These are phyloP conservation scores for Rhodotorula sp. DNA, from an alignment of 1,284 basidiomycete genomes.

Conservation along the genomic window DNA sequence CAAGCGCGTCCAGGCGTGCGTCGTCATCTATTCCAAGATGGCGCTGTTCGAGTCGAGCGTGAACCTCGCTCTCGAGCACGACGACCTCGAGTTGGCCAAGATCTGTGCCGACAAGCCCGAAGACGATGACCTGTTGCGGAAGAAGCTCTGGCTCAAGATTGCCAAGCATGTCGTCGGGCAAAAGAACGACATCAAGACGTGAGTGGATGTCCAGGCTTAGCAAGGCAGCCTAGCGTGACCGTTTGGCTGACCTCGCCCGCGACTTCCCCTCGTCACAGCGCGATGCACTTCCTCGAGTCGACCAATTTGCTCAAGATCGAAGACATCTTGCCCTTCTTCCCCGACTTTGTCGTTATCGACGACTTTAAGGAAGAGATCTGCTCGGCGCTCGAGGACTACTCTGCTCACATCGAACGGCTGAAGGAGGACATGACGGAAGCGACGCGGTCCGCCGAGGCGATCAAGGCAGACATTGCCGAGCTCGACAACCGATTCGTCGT, in stretches of 20 bases:
- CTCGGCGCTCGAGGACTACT: conserved; percentile 89
- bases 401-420: conserved; percentile 81
- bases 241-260: not conserved
- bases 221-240: too few relatives aligned
- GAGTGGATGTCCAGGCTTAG: conserved; percentile 47
- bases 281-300: conserved; percentile 92
- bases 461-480: conserved; percentile 84
- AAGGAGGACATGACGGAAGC: conserved; percentile 97
- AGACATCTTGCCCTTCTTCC: conserved; percentile 98
- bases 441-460: conserved; percentile 83
- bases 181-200: conserved; percentile 96
- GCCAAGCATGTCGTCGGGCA: conserved; percentile 96
- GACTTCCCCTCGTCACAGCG: conserved; percentile 56
- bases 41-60: conserved; percentile 94
- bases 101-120: conserved; percentile 90
- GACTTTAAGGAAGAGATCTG: conserved; percentile 99
- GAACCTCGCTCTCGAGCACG: conserved; percentile 88
- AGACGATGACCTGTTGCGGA: conserved; percentile 72
- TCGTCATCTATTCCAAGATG: conserved; percentile 98
- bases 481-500: conserved; percentile 90
- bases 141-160: conserved; percentile 97
- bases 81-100: conserved; percentile 88
- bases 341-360: conserved; percentile 98
- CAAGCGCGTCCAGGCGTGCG: conserved; percentile 81
- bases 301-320: conserved; percentile 96